A percentile compares a stretch with the other conserved stretches of the same genome.
Conservation (phyloP, 2,329 filamentous ascomycete species). For the Anthostomella pinea region DNA sequence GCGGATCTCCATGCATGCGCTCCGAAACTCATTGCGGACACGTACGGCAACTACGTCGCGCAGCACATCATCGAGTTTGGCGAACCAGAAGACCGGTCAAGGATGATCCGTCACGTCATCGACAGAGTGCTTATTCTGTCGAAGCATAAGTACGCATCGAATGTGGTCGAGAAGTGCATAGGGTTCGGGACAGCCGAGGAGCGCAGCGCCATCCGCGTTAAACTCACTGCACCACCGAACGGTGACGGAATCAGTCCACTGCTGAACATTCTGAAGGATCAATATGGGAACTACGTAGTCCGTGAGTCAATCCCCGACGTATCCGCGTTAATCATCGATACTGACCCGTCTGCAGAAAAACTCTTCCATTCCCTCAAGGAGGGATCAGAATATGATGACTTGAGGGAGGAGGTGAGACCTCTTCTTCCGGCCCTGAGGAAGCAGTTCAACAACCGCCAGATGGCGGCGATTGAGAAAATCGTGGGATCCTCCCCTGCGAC, state of each 20-base stretch:
- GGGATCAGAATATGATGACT: slow-evolving; percentile 54
- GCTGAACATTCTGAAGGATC: slow-evolving; percentile 78
- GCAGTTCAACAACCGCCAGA: slow-evolving; percentile 64
- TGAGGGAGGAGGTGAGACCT: slow-evolving; percentile 56
- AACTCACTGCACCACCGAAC: slow-evolving; percentile 55
- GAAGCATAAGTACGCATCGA: slow-evolving; percentile 95
- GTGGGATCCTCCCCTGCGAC: slow-evolving; percentile 35
- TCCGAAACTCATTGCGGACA: slow-evolving; percentile 72
- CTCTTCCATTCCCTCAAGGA: slow-evolving; percentile 64
- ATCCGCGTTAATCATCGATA: slow-evolving; percentile 28
- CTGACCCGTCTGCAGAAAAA: slow-evolving; percentile 78
- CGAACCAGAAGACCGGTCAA: slow-evolving; percentile 65
- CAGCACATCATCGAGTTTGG: slow-evolving; percentile 88
- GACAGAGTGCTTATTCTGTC: slow-evolving; percentile 71
- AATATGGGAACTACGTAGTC: slow-evolving; percentile 94
- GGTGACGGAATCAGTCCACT: slow-evolving; percentile 69
- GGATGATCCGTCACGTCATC: slow-evolving; percentile 72
- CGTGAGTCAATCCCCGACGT: slow-evolving; percentile 62
- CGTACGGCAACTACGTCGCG: slow-evolving; percentile 94
- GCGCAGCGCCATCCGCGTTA: slow-evolving; percentile 64
- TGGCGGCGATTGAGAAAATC: slow-evolving; percentile 60
- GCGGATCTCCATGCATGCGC: slow-evolving; percentile 74
- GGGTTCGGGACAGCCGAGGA: slow-evolving; percentile 67
- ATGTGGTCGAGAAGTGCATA: slow-evolving; percentile 94
- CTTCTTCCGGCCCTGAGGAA: slow-evolving; percentile 62